Conservation (phyloP, 352 stramenopile genomes). For the Aphanomyces invadans region DNA sequence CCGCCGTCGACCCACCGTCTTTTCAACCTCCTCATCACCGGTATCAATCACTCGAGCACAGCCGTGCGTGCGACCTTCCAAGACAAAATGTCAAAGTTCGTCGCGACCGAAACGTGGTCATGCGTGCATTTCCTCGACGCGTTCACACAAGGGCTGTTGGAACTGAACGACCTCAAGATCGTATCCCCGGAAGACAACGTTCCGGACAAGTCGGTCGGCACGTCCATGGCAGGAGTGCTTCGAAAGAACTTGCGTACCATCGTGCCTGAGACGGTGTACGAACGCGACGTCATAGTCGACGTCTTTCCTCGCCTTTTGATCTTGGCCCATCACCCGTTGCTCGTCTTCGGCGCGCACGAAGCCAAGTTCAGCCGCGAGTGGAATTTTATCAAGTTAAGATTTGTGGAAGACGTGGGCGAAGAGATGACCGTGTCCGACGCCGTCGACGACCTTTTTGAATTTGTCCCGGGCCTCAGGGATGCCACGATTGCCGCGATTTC, state of each 20-base stretch:
- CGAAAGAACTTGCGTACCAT: slow-evolving; percentile 22
- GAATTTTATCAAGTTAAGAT: slow-evolving; percentile 50
- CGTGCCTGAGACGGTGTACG: slow-evolving; percentile 30
- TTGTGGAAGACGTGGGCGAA: slow-evolving; percentile 34
- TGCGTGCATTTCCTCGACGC: slow-evolving; percentile 5
- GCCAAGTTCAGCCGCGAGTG: slow-evolving; percentile 54
- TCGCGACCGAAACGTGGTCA: background rate
- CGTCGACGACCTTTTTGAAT: slow-evolving; percentile 75
- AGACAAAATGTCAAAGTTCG: background rate
- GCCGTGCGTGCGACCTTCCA: background rate
- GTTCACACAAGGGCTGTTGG: background rate
- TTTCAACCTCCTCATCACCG: background rate
- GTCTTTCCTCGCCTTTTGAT: slow-evolving; percentile 49
- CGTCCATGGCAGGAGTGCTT: slow-evolving; percentile 15
- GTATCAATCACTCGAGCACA: background rate
- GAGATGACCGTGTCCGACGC: slow-evolving; percentile 49
- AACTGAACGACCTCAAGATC: background rate
- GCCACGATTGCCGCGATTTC: slow-evolving; percentile 40
- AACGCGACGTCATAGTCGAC: slow-evolving; percentile 3
- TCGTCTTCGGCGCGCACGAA: slow-evolving; percentile 52
- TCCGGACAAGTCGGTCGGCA: background rate
- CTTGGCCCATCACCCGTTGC: slow-evolving; percentile 62
- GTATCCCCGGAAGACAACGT: background rate
- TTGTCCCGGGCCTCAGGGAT: slow-evolving; percentile 51
- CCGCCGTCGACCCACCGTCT: background rate